Evolutionary conservation across 116 monocot species (phyloP), one percentile per base, ranked within the genome.

Genomic region (Posidonia oceanica): DNA sequence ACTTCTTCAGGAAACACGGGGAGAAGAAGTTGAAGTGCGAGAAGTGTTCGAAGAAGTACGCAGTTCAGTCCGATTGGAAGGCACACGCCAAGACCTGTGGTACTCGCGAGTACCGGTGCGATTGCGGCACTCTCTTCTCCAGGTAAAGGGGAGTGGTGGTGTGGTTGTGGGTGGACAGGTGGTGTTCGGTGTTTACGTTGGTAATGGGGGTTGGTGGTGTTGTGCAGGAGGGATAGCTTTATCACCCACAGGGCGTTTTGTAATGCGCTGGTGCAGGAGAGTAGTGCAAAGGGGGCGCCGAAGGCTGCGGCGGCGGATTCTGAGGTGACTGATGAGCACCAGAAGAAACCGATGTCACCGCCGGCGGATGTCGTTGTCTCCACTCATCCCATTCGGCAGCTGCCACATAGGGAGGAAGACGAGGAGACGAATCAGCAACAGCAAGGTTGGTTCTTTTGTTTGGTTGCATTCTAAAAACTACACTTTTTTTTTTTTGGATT

Each of bases 11-110:
- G 52, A 91, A 91, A 75, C 91, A 91, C 73, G 91, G 91, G 15
- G 92, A 92, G 84, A 92, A 92, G 86, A 88, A 88, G 71, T 93
- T 86, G 88, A 88, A 88, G 86, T 93, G 93, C 84, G 93, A 93
- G 67, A 93, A 88, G 80, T 93, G 93, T 80, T 86, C 84, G n/a
- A 93, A 93, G 86, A 83, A 83, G 68, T 93, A 93, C 82, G 93
- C 93, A 37, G 93, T 93, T 11, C 88, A 84, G 76, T 93, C 93
- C 21, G 93, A 93, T 72, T 93, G 93, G 93, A 93, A 93, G 68
- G 93, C 93, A 18, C 93, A 93, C 54, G 41, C 78, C 64, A 93
- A 93, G 82, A 88, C 84, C 44, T 93, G 93, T 71, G 86, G 93
- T 38, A 86, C 88, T 3, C 22, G 71, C 8, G 93, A 93, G 80